Conservation (phyloP, 2,329 filamentous ascomycete genomes). For the Fonsecaea multimorphosa region DNA sequence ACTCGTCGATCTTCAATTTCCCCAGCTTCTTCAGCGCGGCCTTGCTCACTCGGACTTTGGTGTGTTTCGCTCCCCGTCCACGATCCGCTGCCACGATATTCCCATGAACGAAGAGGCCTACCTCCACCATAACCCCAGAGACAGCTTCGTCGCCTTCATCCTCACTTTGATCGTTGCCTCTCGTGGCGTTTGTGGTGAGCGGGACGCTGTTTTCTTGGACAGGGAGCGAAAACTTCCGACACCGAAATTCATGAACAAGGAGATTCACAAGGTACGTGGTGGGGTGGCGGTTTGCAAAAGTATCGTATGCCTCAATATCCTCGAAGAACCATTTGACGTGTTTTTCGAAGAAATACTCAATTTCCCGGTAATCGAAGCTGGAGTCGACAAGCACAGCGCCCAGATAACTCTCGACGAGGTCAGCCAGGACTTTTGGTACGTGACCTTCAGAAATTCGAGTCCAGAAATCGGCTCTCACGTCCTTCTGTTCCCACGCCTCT, state of each 20-base stretch:
- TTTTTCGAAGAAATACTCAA: slow-evolving; percentile 76
- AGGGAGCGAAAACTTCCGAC: slow-evolving; percentile 60
- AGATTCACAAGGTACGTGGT: slow-evolving; percentile 73
- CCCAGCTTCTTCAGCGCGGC: slow-evolving; percentile 52
- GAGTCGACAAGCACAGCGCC: slow-evolving; percentile 93
- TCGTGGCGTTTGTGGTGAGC: slow-evolving; percentile 8
- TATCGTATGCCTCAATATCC: slow-evolving; percentile 86
- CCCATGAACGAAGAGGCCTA: slow-evolving; percentile 73
- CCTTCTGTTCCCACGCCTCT: slow-evolving; percentile 46
- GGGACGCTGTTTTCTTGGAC: slow-evolving; percentile 40
- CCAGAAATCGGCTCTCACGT: slow-evolving; percentile 52
- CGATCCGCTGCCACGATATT: slow-evolving; percentile 67
- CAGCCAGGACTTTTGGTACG: slow-evolving; percentile 69
- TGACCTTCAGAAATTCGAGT: slow-evolving; percentile 43
- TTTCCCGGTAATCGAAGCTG: slow-evolving; percentile 73
- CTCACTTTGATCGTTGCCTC: slow-evolving; percentile 28
- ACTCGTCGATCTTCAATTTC: slow-evolving; percentile 62
- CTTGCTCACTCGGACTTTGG: slow-evolving; percentile 65
- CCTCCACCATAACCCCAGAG: slow-evolving; percentile 43
- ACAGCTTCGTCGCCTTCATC: slow-evolving; percentile 61
- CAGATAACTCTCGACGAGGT: slow-evolving; percentile 86
- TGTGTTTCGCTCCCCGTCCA: slow-evolving; percentile 71
- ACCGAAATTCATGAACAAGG: slow-evolving; percentile 70
- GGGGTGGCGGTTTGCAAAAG: slow-evolving; percentile 84
- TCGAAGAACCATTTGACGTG: slow-evolving; percentile 79